A percentile compares a stretch with the other conserved stretches of the same genome.
These are phyloP conservation scores for Venturia asperata DNA, from an alignment of 2,329 filamentous ascomycete species.

Conservation along the genomic window DNA sequence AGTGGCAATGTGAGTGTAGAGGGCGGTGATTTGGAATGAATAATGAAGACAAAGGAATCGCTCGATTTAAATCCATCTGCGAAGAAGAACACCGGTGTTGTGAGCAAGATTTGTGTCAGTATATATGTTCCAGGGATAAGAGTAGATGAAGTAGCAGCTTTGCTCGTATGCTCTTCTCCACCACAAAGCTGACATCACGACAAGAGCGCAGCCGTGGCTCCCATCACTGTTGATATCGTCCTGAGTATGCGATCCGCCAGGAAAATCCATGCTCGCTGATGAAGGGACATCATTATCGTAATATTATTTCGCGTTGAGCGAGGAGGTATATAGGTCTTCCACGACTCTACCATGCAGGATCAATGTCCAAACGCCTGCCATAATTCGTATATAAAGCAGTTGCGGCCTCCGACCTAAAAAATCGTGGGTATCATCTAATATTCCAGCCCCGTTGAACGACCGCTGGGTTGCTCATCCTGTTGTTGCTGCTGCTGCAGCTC, in stretches of 20 bases:
- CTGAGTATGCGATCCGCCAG: too few species aligned
- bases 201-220: too few species aligned
- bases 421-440: conserved; percentile 11
- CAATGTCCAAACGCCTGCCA: not conserved
- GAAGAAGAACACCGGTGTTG: not conserved
- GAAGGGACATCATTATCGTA: not conserved
- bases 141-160: not conserved
- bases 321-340: not conserved
- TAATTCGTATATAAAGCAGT: not conserved
- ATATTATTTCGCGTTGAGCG: conserved; percentile 11
- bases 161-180: not conserved
- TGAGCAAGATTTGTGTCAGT: not conserved
- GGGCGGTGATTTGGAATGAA: not conserved
- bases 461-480: conserved; percentile 6
- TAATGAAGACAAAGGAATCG: not conserved
- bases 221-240: too few species aligned
- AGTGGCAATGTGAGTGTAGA: not conserved
- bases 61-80: not conserved
- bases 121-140: not conserved
- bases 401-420: not conserved
- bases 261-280: conserved; percentile 2
- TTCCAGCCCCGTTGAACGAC: conserved; percentile 3
- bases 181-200: too few species aligned
- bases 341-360: not conserved
- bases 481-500: not conserved